Conservation (phyloP, 2,329 filamentous ascomycete species). For the Ophiostoma himal-ulmi region DNA sequence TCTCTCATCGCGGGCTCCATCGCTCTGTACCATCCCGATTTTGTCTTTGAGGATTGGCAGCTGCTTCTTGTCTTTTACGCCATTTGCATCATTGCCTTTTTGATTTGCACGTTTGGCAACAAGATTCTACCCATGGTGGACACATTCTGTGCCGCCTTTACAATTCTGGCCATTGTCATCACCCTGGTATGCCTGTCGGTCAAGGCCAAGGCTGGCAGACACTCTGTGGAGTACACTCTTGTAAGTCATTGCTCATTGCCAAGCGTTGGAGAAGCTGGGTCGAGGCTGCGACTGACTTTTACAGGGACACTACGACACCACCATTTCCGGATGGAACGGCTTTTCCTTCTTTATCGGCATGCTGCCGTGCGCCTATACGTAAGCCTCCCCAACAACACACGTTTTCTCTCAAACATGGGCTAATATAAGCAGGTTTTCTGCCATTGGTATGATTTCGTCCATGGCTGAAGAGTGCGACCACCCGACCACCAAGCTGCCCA, state of each 20-base stretch:
- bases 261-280: background rate
- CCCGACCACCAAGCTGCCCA: conserved; percentile 20
- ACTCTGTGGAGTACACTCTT: conserved; percentile 14
- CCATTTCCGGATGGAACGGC: conserved; percentile 40
- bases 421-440: conserved; percentile 14
- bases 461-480: conserved; percentile 24
- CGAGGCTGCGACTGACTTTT: background rate
- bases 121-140: conserved; percentile 40
- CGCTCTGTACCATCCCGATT: conserved; percentile 47
- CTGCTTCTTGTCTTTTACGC: conserved; percentile 23
- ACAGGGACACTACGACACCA: conserved; percentile 18
- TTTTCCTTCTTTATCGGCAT: conserved; percentile 24
- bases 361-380: conserved; percentile 19
- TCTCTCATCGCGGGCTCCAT: conserved; percentile 54
- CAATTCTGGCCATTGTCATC: conserved; percentile 43
- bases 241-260: background rate
- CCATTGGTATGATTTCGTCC: conserved; percentile 22
- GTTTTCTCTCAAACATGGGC: background rate
- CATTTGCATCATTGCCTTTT: conserved; percentile 20
- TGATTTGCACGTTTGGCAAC: conserved; percentile 37
- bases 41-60: conserved; percentile 17
- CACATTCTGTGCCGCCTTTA: conserved; percentile 41
- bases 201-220: conserved; percentile 27
- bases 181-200: conserved; percentile 49
- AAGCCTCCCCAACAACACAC: background rate